Evolutionary conservation across 2,329 filamentous ascomycete species (phyloP), one percentile per base, ranked within the genome.

Genomic region (Acrocalymma vagum): DNA sequence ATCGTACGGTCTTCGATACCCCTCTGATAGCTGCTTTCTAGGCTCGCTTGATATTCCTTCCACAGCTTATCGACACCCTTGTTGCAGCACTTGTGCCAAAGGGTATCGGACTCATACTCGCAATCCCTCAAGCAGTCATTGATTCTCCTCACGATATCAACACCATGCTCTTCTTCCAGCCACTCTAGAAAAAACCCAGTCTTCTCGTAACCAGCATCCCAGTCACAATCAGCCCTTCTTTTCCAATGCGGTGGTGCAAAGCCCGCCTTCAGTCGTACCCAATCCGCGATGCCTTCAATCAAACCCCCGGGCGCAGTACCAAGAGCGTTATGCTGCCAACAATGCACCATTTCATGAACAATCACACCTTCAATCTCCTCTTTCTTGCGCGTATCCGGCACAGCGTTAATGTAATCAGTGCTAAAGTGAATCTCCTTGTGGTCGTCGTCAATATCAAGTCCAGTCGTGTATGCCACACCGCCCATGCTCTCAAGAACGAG

Each of bases 381-480:
- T 48, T 60, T 70, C 24, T 46, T 55, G 10, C 68, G 53, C 4
- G 53, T 47, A 14, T 63, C 58, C 0, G 78, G 42, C 1, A 75
- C 60, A 9, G 51, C 33, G 2, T 67, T 60, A 54, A 96, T 84
- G 74, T 96, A 96, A 30, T 79, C 73, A 1, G 93, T 82, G 11
- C 84, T 91, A 69, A 97, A 79, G 72, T 96, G 90, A 49, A 96
- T 94, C 67, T 96, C 91, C 65, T 96, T 96, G 76, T 96, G 90
- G 62, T 94, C 88, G 47, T 78, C 55, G 70, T 96, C 92, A 9
- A 95, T 79, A 25, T 91, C 86, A 8, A 77, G 81, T 49, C 90
- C 88, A 0, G 83, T 90, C 2, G 93, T 96, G 74, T 96, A 95
- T 14, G 93, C 93, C 4, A 97, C 89, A 33, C 93, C 93, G 31